Evolutionary conservation across 305 asterid species (phyloP).

Genomic region (Withania somnifera): DNA sequence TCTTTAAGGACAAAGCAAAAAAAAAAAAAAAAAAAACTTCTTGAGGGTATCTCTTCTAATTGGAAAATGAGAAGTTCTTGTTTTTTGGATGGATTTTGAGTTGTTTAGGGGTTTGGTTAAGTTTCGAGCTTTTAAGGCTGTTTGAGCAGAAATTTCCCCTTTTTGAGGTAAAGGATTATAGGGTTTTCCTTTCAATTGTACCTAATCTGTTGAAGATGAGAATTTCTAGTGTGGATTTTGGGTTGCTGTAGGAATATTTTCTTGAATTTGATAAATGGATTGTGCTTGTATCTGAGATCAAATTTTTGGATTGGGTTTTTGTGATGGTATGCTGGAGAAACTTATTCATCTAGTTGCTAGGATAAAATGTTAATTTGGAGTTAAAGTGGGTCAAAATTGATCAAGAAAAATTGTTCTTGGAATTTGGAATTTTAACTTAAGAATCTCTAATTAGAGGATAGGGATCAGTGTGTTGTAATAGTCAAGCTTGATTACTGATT

Average conservation of each 20-base stretch:
- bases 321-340: background rate
- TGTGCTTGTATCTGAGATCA: background rate
- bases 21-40: no score
- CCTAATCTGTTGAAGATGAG: background rate
- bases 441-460: background rate
- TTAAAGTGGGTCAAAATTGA: background rate
- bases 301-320: background rate
- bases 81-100: background rate
- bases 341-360: background rate
- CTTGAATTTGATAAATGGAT: background rate
- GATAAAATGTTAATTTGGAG: constrained; percentile 2
- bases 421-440: background rate
- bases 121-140: background rate
- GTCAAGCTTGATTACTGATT: no score
- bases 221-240: background rate
- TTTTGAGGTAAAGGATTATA: background rate
- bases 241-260: background rate
- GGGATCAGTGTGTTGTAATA: background rate
- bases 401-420: background rate
- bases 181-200: background rate
- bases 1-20: no score
- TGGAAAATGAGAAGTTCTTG: background rate
- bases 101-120: background rate
- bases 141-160: background rate
- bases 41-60: background rate